A percentile compares a stretch with the other conserved stretches of the same genome.
phyloP scores from a whole-genome alignment of 1,284 basidiomycete genomes.

The Kwoniella shivajii region DNA sequence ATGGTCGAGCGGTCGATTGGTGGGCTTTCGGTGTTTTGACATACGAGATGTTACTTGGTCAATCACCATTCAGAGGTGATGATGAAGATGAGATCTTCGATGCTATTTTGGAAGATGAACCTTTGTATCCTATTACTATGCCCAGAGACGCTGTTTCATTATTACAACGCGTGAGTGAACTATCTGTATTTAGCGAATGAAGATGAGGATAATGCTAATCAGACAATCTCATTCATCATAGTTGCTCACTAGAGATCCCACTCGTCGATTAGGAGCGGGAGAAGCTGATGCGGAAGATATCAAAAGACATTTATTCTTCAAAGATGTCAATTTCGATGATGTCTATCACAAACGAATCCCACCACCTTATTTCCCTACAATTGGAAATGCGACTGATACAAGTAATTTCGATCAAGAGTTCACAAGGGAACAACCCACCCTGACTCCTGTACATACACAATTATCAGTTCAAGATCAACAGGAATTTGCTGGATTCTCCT shows the following conservation, averaged over 20 bases:
- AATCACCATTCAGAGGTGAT: conserved; percentile 98
- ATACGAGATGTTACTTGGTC: conserved; percentile 98
- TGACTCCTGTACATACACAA: conserved; percentile 96
- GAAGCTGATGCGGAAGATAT: conserved; percentile 95
- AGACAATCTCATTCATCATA: conserved; percentile 49
- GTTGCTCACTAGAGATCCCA: conserved; percentile 92
- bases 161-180: conserved; percentile 73
- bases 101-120: conserved; percentile 97
- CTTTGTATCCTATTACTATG: conserved; percentile 99
- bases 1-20: conserved; percentile 98
- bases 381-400: conserved; percentile 64
- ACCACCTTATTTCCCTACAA: conserved; percentile 94
- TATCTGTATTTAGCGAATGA: background rate
- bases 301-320: conserved; percentile 97
- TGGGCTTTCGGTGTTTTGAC: conserved; percentile 99
- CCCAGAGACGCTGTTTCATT: conserved; percentile 95
- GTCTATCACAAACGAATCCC: conserved; percentile 94
- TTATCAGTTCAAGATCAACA: conserved; percentile 89
- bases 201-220: too few relatives aligned
- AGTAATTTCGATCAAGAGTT: conserved; percentile 93
- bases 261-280: conserved; percentile 87
- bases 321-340: conserved; percentile 95
- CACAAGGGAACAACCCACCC: conserved; percentile 91
- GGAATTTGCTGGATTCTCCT: conserved; percentile 95
- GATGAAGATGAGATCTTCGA: conserved; percentile 99